Percentiles rank a stretch among this genome's conserved stretches.
phyloP scores from a whole-genome alignment of 305 asterid species.

The Solanum hybrid region DNA sequence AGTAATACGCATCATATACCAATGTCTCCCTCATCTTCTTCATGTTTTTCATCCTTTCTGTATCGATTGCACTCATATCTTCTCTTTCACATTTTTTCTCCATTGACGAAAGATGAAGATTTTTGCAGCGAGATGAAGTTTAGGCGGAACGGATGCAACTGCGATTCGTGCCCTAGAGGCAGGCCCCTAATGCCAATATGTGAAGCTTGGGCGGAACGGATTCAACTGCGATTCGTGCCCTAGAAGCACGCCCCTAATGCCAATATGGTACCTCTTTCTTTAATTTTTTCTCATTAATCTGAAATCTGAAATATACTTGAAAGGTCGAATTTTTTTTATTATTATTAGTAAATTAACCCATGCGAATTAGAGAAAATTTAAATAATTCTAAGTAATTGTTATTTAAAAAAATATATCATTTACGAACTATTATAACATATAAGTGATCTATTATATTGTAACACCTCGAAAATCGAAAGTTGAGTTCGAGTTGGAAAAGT shows the following conservation, averaged over 20 bases:
- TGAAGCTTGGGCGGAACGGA: background rate
- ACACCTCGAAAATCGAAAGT: background rate
- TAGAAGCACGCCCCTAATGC: no score
- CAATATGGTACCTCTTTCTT: no score
- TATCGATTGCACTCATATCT: background rate
- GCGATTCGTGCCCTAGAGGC: no score
- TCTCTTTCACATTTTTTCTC: background rate
- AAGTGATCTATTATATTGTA: background rate
- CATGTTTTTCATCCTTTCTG: background rate
- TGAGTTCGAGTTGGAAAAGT: background rate
- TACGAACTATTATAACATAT: background rate
- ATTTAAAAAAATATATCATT: no score
- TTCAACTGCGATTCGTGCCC: background rate
- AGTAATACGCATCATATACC: background rate
- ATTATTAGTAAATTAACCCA: background rate
- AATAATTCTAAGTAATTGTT: background rate
- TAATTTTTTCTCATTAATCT: no score
- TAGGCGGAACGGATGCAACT: no score
- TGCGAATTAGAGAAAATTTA: background rate
- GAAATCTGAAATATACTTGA: background rate
- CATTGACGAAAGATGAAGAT: background rate
- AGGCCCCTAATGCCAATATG: no score
- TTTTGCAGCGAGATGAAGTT: background rate
- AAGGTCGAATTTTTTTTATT: background rate
- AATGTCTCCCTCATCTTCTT: background rate